phyloP scores from a whole-genome alignment of 257 asterid species.

The Apocynum venetum region DNA sequence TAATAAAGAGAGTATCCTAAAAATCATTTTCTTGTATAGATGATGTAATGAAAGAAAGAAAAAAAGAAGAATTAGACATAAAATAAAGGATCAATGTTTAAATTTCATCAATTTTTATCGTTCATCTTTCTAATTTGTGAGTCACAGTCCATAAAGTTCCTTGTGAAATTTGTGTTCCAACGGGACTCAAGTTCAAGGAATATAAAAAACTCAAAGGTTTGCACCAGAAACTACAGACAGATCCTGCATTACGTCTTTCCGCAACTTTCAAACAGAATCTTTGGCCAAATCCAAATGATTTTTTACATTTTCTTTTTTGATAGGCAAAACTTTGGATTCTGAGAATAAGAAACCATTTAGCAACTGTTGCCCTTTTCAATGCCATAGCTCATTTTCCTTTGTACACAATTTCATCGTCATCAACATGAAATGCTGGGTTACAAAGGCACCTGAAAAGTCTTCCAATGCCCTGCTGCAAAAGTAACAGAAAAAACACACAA shows the following conservation, averaged over 20 bases:
- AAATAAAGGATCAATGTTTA: background rate
- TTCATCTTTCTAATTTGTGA: background rate
- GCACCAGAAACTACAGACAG: background rate
- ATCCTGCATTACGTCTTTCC: background rate
- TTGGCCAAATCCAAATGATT: background rate
- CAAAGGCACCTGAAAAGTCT: constrained; percentile 86
- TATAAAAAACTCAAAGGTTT: background rate
- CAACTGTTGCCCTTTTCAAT: background rate
- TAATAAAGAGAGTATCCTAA: too few relatives aligned
- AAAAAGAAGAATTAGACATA: too few relatives aligned
- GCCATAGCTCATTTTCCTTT: constrained; percentile 50
- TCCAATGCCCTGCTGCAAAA: constrained; percentile 62
- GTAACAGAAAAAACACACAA: background rate
- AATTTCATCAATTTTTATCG: background rate
- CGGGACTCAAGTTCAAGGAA: background rate
- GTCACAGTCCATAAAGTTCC: background rate
- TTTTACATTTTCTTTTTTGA: background rate
- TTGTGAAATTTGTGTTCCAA: background rate
- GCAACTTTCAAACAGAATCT: background rate
- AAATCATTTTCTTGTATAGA: too few relatives aligned
- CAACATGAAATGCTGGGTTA: constrained; percentile 82
- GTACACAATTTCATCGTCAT: constrained; percentile 82
- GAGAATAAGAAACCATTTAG: background rate
- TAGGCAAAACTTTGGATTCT: background rate
- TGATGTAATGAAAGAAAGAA: too few relatives aligned